Conservation (phyloP, 2,329 filamentous ascomycete genomes). For the Fusarium caatingaense region DNA sequence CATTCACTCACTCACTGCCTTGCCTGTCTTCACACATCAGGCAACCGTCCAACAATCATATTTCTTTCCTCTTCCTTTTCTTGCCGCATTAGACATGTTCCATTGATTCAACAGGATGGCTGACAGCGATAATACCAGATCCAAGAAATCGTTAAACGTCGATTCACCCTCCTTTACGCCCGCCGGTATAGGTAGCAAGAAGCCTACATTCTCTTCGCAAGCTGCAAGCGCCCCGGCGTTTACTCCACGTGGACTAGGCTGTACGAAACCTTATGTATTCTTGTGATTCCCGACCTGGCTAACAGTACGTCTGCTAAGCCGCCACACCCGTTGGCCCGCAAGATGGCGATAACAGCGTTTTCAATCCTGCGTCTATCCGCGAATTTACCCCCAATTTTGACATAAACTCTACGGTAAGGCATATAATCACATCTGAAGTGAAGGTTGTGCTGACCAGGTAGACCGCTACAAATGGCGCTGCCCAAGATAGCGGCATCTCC, state of each 20-base stretch:
- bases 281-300: constrained; percentile 18
- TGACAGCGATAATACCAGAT: constrained; percentile 48
- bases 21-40: background rate
- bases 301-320: constrained; percentile 41
- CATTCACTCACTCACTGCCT: background rate
- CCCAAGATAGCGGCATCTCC: constrained; percentile 56
- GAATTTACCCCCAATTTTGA: constrained; percentile 72
- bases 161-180: constrained; percentile 97
- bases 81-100: background rate
- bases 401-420: constrained; percentile 59
- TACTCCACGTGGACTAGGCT: constrained; percentile 73
- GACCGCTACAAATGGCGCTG: constrained; percentile 60
- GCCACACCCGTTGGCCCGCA: constrained; percentile 54
- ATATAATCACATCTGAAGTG: background rate
- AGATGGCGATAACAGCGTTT: constrained; percentile 58
- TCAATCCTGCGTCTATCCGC: constrained; percentile 67
- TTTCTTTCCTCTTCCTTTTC: background rate
- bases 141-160: constrained; percentile 88
- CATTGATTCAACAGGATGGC: constrained; percentile 13
- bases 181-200: constrained; percentile 67
- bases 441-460: constrained; percentile 36
- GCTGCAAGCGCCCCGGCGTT: constrained; percentile 90
- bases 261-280: constrained; percentile 44
- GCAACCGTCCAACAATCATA: background rate
- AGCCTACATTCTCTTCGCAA: constrained; percentile 85